Base-by-base conservation (phyloP, 371 early-diverging fungal genomes). In the Lichtheimia corymbifera region DNA sequence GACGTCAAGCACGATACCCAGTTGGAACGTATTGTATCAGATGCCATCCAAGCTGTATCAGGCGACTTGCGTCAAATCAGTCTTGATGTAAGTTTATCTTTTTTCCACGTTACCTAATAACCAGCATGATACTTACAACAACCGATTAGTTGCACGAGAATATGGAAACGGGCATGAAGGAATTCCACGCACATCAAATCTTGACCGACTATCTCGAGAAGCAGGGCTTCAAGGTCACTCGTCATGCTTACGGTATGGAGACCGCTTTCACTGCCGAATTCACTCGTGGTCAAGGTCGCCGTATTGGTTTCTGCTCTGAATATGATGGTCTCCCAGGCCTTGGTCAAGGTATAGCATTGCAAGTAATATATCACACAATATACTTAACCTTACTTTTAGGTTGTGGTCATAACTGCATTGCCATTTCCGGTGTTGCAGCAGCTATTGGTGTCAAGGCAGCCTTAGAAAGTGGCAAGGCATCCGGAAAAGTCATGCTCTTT, bases 391-490 rank as follows among this genome's bases (percentile, higher is more conserved):
- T 20, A 1, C 28, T 7, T 35, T 35, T 84, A 60, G 84, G 71
- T 0, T 87, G 87, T 58, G 86, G 84, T 4, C 83, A 86, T 55
- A 85, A 84, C 53, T 55, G 84, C 47, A 89, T 89, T 30, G 88
- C 87, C 18, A 84, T 90, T 59, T 74, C 82, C 1, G 88, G 88
- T 13, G 65, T 89, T 13, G 88, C 85, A 6, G 72, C 82, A 22
- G 82, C 84, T 12, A 58, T 84, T 35, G 88, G 80, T n/a, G 63
- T 82, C 24, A 76, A 79, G 59, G 63, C 68, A 3, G 80, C 77
- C 6, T 62, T 88, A 47, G 78, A 85, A 28, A 67, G 66, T 41
- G 81, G 75, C 43, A 47, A 70, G 6, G 65, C 87, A 35, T 61
- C 72, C 4, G 89, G 85, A 22, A 73, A 71, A 40, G 82, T 91